Evolutionary conservation across 371 early-diverging fungal species (phyloP), one percentile per base, ranked within the genome.

Genomic region (Chytridium lagenaria): DNA sequence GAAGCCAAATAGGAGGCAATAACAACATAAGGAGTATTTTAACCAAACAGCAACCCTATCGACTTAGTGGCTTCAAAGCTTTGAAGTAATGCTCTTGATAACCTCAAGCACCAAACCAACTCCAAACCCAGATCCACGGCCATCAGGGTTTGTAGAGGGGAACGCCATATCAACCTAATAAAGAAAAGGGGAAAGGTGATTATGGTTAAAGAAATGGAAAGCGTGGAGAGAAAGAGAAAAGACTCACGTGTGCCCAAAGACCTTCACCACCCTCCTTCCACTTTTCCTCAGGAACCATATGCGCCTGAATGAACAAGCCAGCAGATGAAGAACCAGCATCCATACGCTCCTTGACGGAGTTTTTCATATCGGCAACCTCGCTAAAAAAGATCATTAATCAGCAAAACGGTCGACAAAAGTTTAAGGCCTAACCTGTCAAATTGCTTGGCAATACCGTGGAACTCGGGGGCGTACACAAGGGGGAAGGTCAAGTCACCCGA

Each of bases 221-320:
- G n/a, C 16, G 16, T 28, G 10, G 26, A 55, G 10, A 26, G 30
- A 16, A 26, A 26, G 30, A 82, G 52, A 55, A 55, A 26, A 55
- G 10, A 55, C 55, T 55, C 26, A 55, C 55, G 69, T 86, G 86
- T 12, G 73, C 79, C 80, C 80, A 86, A 31, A 65, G 30, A 26
- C 82, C 80, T 37, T 73, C 76, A 36, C 67, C 66, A 38, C 59
- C 69, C 40, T 74, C 74, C 44, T 50, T 51, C 74, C 74, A 74
- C 61, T 70, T 74, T 64, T 76, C 81, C 39, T 80, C 79, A 2
- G 77, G 78, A 19, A 33, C 44, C 50, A 84, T 28, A 68, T 86
- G 86, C n/a, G 64, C 61, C 67, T 79, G 78, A 49, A 86, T 59
- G 72, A 86, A 86, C 68, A 82, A 80, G 36, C 84, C 86, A 33